Percentiles rank a stretch among this genome's conserved stretches.
phyloP scores from a whole-genome alignment of 1,284 basidiomycete species.

The Ceratorhiza oryzae-sativae region DNA sequence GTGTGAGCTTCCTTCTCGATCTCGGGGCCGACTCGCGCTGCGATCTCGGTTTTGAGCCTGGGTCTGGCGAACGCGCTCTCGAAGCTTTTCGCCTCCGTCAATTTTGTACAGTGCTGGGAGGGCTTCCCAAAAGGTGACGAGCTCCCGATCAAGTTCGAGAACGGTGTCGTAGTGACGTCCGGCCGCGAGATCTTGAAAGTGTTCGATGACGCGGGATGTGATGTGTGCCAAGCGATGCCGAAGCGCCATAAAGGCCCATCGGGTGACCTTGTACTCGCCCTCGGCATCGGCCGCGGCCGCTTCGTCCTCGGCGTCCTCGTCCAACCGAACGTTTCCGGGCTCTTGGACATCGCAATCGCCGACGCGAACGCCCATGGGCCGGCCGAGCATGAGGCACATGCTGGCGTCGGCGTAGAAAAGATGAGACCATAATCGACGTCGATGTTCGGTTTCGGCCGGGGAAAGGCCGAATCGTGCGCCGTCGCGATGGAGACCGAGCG shows the following conservation, averaged over 20 bases:
- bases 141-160: slow-evolving; percentile 6
- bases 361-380: slow-evolving; percentile 19
- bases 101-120: slow-evolving; percentile 13
- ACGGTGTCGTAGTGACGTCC: slow-evolving; percentile 28
- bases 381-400: slow-evolving; percentile 25
- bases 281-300: background rate
- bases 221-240: slow-evolving; percentile 15
- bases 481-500: slow-evolving; percentile 33
- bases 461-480: slow-evolving; percentile 17
- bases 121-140: slow-evolving; percentile 17
- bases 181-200: slow-evolving; percentile 26
- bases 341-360: slow-evolving; percentile 14
- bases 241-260: slow-evolving; percentile 21
- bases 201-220: slow-evolving; percentile 13
- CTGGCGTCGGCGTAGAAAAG: slow-evolving; percentile 27
- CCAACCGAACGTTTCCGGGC: background rate
- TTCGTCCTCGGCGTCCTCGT: slow-evolving; percentile 16
- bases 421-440: slow-evolving; percentile 25
- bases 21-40: background rate
- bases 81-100: slow-evolving; percentile 5
- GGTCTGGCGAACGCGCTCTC: background rate
- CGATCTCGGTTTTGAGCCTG: background rate
- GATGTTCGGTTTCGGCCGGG: slow-evolving; percentile 12
- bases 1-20: background rate
- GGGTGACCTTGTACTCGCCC: background rate